Percentiles rank a stretch among this genome's conserved stretches.
phyloP scores from a whole-genome alignment of 2,329 filamentous ascomycete genomes.

The Venturia effusa region DNA sequence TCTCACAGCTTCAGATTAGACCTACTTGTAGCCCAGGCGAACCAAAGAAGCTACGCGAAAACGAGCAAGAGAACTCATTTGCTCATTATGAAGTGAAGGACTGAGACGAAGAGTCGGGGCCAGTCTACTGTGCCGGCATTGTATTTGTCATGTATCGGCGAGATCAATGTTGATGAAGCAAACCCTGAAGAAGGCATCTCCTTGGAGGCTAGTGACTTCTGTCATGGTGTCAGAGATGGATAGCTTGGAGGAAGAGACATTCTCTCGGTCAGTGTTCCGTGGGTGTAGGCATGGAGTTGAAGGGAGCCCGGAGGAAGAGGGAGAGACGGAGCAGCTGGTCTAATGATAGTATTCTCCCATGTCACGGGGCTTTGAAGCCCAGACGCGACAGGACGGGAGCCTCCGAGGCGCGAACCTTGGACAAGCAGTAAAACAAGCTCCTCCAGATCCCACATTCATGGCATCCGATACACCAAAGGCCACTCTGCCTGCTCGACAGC shows the following conservation, averaged over 20 bases:
- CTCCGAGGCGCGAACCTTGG: background rate
- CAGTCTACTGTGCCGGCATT: background rate
- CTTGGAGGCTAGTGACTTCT: background rate
- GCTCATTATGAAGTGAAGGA: background rate
- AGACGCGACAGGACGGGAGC: background rate
- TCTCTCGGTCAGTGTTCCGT: background rate
- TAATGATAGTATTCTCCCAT: background rate
- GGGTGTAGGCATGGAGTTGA: background rate
- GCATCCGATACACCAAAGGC: slow-evolving; percentile 3
- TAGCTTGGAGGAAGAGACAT: background rate
- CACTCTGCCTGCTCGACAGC: background rate
- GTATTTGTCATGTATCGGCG: background rate
- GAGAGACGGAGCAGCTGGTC: background rate
- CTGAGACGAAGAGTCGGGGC: background rate
- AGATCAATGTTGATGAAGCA: background rate
- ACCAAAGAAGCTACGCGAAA: background rate
- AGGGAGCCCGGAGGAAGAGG: background rate
- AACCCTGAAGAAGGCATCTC: background rate
- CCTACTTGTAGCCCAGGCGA: background rate
- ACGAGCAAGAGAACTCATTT: background rate
- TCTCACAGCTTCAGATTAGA: background rate
- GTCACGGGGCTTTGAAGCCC: background rate
- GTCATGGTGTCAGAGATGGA: background rate
- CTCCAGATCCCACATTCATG: background rate
- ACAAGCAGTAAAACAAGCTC: background rate